Evolutionary conservation across 2,329 filamentous ascomycete species (phyloP).

Genomic region (Claviceps maximensis): DNA sequence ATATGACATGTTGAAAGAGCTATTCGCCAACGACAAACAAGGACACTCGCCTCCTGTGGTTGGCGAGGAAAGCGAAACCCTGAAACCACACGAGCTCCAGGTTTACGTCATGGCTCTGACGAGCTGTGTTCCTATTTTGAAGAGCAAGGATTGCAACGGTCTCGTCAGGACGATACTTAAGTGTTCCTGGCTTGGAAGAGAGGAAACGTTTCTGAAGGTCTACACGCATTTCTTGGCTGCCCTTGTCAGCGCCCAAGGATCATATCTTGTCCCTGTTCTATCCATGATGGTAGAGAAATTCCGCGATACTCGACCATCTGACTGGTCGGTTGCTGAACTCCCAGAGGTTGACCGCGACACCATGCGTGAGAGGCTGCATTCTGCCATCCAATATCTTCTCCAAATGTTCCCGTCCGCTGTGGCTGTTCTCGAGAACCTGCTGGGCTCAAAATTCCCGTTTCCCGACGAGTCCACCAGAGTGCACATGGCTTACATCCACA

Average conservation of each 20-base stretch:
- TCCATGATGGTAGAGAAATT: slow-evolving; percentile 74
- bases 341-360: slow-evolving; percentile 46
- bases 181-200: slow-evolving; percentile 52
- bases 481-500: slow-evolving; percentile 82
- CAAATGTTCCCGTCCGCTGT: slow-evolving; percentile 70
- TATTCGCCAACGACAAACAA: slow-evolving; percentile 39
- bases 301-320: slow-evolving; percentile 33
- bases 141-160: slow-evolving; percentile 43
- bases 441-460: slow-evolving; percentile 60
- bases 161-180: slow-evolving; percentile 46
- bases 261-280: slow-evolving; percentile 61
- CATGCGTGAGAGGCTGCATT: slow-evolving; percentile 64
- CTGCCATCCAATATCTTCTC: slow-evolving; percentile 61
- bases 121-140: slow-evolving; percentile 45
- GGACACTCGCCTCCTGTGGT: slow-evolving; percentile 25
- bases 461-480: slow-evolving; percentile 61
- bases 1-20: slow-evolving; percentile 47
- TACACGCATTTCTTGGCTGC: slow-evolving; percentile 57
- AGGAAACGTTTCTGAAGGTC: slow-evolving; percentile 50
- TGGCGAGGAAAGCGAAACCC: slow-evolving; percentile 32
- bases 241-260: slow-evolving; percentile 70
- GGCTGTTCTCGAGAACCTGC: slow-evolving; percentile 51
- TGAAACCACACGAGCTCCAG: slow-evolving; percentile 42
- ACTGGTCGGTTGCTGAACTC: slow-evolving; percentile 38
- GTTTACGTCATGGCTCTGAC: slow-evolving; percentile 51